Base-by-base conservation (phyloP, 805 yeast genomes). In the Candida patagonica region DNA sequence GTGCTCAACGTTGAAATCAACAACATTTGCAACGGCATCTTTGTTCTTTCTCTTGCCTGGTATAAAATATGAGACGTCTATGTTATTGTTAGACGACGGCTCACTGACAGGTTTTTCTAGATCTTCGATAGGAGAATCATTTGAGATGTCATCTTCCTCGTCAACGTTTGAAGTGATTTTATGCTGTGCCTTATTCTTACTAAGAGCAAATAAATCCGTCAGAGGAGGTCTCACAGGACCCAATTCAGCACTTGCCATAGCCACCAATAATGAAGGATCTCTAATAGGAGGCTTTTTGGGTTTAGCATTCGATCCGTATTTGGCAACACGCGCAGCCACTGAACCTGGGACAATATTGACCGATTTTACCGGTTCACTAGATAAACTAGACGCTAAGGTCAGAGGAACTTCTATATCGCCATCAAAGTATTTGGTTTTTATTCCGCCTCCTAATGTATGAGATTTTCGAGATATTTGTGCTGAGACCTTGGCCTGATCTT, bases 1-100 rank as follows among this genome's bases (percentile, higher is more conserved):
- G 9, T 61, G 54, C 36, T 54, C 58, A 48, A 68, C 57, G 40
- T 56, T 52, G 43, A 66, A 55, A 16, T 67, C 69, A 7, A 59
- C 54, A 9, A 63, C 46, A 12, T 58, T 43, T 9, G 59, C 37
- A n/a, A 44, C 43, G 23, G 47, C 55, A 19, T 43, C 32, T 20
- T 42, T 26, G 16, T 9, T 19, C 6, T 38, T 2, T 19, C 35
- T 37, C 24, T 30, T 30, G 16, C 42, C 24, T 3, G 37, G 35
- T 21, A 35, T 34, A 20, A 35, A 20, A 17, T 35, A 27, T 13
- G 38, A 22, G 2, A 38, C 10, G 9, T 31, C 35, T 8, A 34
- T 5, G 10, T 22, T 21, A 23, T 13, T 23, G 20, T 6, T 19
- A 4, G 33, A 15, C 5, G 12, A 6, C 6, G 26, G 9, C n/a